Evolutionary conservation across 2,329 filamentous ascomycete species (phyloP).

Genomic region (Pseudogymnoascus sp.): DNA sequence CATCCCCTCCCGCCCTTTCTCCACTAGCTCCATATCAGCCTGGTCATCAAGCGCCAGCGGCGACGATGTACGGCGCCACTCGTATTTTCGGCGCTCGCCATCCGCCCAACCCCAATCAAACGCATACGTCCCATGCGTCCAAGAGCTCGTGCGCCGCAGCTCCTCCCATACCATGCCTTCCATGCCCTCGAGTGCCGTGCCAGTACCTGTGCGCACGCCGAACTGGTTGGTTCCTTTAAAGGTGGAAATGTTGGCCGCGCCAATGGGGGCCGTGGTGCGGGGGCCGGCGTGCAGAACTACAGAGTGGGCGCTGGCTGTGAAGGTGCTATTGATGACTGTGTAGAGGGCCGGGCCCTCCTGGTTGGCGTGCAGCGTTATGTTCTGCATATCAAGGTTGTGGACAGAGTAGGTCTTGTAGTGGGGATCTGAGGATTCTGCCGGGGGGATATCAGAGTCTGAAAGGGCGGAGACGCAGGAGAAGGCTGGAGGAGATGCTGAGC

Average conservation of each 20-base stretch:
- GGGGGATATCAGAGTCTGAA: neutral
- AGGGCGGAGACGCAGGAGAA: neutral
- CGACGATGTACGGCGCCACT: constrained; percentile 11
- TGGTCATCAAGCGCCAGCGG: constrained; percentile 10
- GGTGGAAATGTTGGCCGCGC: neutral
- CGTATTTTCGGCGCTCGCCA: constrained; percentile 10
- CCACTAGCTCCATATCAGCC: constrained; percentile 15
- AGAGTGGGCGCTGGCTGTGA: neutral
- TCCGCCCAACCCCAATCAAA: constrained; percentile 11
- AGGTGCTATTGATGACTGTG: neutral
- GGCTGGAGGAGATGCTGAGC: neutral
- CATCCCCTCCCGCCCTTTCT: constrained; percentile 8
- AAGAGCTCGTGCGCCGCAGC: constrained; percentile 10
- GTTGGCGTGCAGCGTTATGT: neutral
- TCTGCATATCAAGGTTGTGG: constrained; percentile 2
- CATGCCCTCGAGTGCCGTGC: neutral
- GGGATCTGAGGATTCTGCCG: neutral
- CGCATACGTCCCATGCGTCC: constrained; percentile 11
- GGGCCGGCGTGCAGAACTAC: neutral
- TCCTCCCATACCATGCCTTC: constrained; percentile 1
- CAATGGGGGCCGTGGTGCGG: neutral
- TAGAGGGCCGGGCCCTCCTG: neutral
- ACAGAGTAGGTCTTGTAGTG: neutral
- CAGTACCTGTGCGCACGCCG: neutral
- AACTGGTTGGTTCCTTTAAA: constrained; percentile 2